phyloP scores from a whole-genome alignment of 2,329 filamentous ascomycete species.

The Orbilia ellipsospora region DNA sequence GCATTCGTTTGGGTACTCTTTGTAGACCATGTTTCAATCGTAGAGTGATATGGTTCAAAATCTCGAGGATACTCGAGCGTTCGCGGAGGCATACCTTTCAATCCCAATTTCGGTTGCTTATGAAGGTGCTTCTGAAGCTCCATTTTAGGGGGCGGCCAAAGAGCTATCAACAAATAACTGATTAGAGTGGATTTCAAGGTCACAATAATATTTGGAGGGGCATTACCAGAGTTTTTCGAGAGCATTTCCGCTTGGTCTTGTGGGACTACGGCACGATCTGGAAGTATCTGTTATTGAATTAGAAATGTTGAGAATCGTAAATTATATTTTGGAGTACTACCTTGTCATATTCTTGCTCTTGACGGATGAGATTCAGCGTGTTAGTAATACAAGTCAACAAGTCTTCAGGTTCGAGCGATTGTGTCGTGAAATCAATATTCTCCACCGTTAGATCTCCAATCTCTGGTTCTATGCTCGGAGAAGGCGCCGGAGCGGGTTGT shows the following conservation, averaged over 20 bases:
- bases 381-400: conserved; percentile 14
- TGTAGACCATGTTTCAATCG: conserved; percentile 30
- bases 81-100: conserved; percentile 14
- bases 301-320: not conserved
- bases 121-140: conserved; percentile 41
- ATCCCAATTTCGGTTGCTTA: conserved; percentile 2
- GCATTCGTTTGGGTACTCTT: not conserved
- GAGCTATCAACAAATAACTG: conserved; percentile 17
- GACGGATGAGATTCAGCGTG: conserved; percentile 9
- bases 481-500: not conserved
- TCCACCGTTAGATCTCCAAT: too few relatives aligned
- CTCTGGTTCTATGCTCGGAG: too few relatives aligned
- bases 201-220: not conserved
- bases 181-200: not conserved
- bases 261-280: conserved; percentile 29
- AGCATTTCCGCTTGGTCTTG: conserved; percentile 35
- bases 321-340: not conserved
- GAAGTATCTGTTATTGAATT: conserved; percentile 22
- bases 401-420: not conserved
- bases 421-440: too few relatives aligned
- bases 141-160: conserved; percentile 44
- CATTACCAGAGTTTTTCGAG: conserved; percentile 14
- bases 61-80: conserved; percentile 36
- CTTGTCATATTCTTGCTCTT: conserved; percentile 26
- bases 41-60: conserved; percentile 32